Base-by-base conservation (phyloP, 148 eudicot species). In the Agrostemma githago region DNA sequence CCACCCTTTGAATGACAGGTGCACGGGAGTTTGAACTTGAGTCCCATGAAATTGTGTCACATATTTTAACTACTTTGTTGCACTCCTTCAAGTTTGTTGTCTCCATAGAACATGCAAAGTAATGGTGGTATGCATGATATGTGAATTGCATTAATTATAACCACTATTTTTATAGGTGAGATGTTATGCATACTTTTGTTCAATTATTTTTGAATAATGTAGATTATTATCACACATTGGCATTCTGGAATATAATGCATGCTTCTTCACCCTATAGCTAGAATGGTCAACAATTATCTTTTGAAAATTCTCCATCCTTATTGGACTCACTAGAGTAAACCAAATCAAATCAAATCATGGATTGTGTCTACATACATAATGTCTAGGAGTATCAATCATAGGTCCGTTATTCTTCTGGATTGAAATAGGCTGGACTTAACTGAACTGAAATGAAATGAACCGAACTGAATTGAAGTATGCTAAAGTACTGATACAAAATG, bases 141-240 rank as follows among this genome's bases (percentile, higher is more conserved):
- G 40, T 53, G 68, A 62, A 44, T 20, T 40, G n/a, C 43, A 34
- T 17, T 42, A 75, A 12, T 37, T 11, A 34, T n/a, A 70, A 66
- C 74, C 79, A 76, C 79, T 76, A 61, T 60, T 76, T 76, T 54
- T 66, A 0, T 6, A 38, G 51, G 62, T 12, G 51, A 53, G 48
- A 34, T 4, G 59, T 64, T 4, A 34, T 74, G 38, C 34, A 26
- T 26, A 26, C 44, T 65, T 64, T 16, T 17, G 6, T 62, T 48
- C 70, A 73, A 73, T 65, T 65, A 65, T 73, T 62, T 20, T 62
- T 20, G 57, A 20, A 62, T 46, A 2, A 62, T 51, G 17, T 51
- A 51, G 26, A 46, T 39, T 39, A 17, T 10, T 11, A 17, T 10
- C 10, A 15, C 19, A 57, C 16, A 8, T 17, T n/a, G 20, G 48